A percentile compares a stretch with the other conserved stretches of the same genome.
Conservation (phyloP, 1,284 basidiomycete genomes). For the Cryptococcus wingfieldii region DNA sequence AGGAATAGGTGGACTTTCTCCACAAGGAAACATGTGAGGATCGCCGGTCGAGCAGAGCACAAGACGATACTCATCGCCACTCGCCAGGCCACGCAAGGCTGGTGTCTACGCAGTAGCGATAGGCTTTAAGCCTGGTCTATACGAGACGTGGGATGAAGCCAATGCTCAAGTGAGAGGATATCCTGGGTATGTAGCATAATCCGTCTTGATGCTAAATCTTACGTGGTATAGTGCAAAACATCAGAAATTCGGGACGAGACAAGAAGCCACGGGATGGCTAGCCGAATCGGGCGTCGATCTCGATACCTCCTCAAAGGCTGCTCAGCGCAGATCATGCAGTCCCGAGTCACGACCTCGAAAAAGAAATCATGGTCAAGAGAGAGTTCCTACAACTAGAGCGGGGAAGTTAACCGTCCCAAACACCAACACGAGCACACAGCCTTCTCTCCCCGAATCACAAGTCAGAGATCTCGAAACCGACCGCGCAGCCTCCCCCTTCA, state of each 20-base stretch:
- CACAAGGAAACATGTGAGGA: too few relatives aligned
- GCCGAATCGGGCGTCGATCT: neutral
- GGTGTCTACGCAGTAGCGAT: slow-evolving; percentile 42
- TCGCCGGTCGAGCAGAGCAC: too few relatives aligned
- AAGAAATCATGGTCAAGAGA: too few relatives aligned
- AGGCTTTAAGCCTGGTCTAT: slow-evolving; percentile 41
- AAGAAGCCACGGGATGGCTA: slow-evolving; percentile 32
- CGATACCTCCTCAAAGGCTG: neutral
- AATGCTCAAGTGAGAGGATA: slow-evolving; percentile 43
- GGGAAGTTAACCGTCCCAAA: neutral
- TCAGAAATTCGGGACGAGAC: slow-evolving; percentile 43
- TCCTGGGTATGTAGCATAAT: slow-evolving; percentile 17
- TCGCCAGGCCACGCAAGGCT: slow-evolving; percentile 31
- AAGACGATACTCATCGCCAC: too few relatives aligned
- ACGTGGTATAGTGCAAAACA: slow-evolving; percentile 28
- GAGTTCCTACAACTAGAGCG: neutral
- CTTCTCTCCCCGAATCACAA: neutral
- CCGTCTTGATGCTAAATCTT: too few relatives aligned
- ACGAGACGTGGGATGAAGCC: slow-evolving; percentile 42
- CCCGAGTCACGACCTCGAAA: too few relatives aligned
- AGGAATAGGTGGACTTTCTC: too few relatives aligned
- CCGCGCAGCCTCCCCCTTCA: slow-evolving; percentile 6
- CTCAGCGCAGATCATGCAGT: neutral
- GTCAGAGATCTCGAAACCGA: slow-evolving; percentile 1
- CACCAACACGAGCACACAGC: neutral